Evolutionary conservation across 2,329 filamentous ascomycete species (phyloP), one percentile per base, ranked within the genome.

Genomic region (Colletotrichum eremochloae): DNA sequence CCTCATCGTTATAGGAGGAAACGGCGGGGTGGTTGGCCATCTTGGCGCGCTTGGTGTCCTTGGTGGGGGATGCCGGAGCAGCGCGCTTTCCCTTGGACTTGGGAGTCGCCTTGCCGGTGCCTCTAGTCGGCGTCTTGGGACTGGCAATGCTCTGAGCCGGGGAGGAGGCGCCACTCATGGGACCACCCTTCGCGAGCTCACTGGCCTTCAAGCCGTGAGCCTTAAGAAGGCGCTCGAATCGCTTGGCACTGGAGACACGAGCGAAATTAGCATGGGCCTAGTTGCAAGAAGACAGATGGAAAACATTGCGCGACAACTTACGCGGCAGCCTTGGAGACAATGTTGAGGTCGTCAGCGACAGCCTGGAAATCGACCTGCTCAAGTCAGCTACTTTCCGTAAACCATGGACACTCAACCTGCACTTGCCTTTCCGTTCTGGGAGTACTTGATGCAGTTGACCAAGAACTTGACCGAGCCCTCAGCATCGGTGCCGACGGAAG

Each of bases 321-420:
- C 92, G 91, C 92, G 31, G 92, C 92, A 18, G 87, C 91, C 81
- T 92, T 92, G 80, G 82, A 85, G 44, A 91, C 85, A 48, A 94
- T 92, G 31, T 80, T 82, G 53, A 90, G 89, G 76, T 93, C 91
- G 20, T 85, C 82, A 14, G 90, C 90, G n/a, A 94, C 92, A 61
- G 86, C 84, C 7, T 80, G 82, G 75, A 93, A 94, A 77, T 94
- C 88, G 7, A 92, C 85, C 91, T 93, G 67, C 20, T 29, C 4
- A 53, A 7, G 72, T 79, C 40, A 79, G 75, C 24, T 44, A 14
- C 29, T 40, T 62, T 38, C 18, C 11, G n/a, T 20, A 15, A 38
- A n/a, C 33, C 53, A 38, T 56, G 61, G 31, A 29, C 44, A 40
- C 18, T 6, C 46, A 12, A 2, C n/a, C 29, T 36, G 6, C 29